Base-by-base conservation (phyloP, 2,329 filamentous ascomycete genomes). In the Monosporascus sp. region DNA sequence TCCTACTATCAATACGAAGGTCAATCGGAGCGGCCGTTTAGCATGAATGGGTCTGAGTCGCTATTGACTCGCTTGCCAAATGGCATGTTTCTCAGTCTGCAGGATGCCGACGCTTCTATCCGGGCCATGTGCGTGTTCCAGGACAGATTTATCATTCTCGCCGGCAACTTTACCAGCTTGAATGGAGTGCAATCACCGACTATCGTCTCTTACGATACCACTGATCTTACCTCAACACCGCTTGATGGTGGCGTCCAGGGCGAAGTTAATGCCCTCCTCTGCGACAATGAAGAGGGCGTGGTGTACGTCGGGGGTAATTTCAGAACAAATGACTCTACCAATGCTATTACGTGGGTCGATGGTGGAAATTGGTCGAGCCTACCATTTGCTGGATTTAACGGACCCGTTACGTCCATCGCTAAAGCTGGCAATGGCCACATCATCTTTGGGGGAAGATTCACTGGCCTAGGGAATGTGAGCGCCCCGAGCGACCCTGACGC, bases 271-370 rank as follows among this genome's bases (percentile, higher is more conserved):
- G 83, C 89, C 44, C 72, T 99, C 44, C 80, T 89, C 53, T 99
- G 95, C 71, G 94, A 99, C 66, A 70, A 84, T 58, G 78, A 84
- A 24, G 82, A 82, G 20, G 82, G 86, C 59, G 88, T 82, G n/a
- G 89, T 97, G 18, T 99, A 95, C 65, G 84, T 97, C 45, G 95
- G 94, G 54, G 94, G 94, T 27, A 87, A 84, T 56, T 97, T 99
- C 68, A 84, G 81, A 52, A 85, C 84, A 43, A 80, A 76, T 38
- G 90, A 94, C 65, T 94, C 91, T 6, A 90, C 87, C 25, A 97
- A 99, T 68, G 95, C 93, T 6, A 87, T 97, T 61, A 82, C 88
- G 14, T 97, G 90, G 90, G 77, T 80, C 24, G 76, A 76, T 25
- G 80, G 75, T 9, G 74, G 83, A 31, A 84, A 82, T 48, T 97